Percentiles rank a stretch among this genome's conserved stretches.
phyloP scores from a whole-genome alignment of 345 rosid species.

The Physaria fendleri region DNA sequence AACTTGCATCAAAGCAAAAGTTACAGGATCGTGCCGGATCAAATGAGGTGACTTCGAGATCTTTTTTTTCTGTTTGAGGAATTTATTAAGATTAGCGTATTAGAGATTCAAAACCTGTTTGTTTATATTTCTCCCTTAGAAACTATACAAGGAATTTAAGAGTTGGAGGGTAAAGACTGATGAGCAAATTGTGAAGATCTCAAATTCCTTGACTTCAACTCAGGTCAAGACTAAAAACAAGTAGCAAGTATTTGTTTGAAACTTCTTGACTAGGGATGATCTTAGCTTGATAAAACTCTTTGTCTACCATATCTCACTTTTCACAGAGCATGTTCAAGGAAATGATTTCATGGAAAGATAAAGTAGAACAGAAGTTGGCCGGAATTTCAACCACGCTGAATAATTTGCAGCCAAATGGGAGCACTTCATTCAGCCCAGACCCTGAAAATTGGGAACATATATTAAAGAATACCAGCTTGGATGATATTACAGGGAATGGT shows the following conservation, averaged over 20 bases:
- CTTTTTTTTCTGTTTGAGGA: not conserved
- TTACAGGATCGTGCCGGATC: conserved; percentile 41
- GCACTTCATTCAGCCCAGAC: conserved; percentile 43
- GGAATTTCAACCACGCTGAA: conserved; percentile 53
- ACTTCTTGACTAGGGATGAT: not conserved
- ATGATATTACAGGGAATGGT: conserved; percentile 51
- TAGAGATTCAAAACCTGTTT: not conserved
- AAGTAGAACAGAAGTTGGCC: conserved; percentile 55
- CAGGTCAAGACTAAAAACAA: conserved; percentile 43
- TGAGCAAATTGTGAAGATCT: conserved; percentile 47
- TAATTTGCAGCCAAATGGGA: conserved; percentile 49
- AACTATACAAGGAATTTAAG: conserved; percentile 44
- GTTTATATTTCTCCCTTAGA: conserved; percentile 34
- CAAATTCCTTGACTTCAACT: conserved; percentile 58
- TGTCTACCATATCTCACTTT: conserved; percentile 6
- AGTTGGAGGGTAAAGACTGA: conserved; percentile 62
- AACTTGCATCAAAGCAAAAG: conserved; percentile 41
- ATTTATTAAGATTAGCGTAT: not conserved
- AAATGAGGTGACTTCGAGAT: conserved; percentile 44
- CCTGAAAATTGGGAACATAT: conserved; percentile 82
- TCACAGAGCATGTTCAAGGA: conserved; percentile 61
- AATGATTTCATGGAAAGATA: conserved; percentile 52
- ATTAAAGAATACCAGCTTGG: conserved; percentile 57
- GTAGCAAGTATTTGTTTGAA: not conserved
- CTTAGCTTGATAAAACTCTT: conserved; percentile 6